A percentile compares a stretch with the other conserved stretches of the same genome.
Evolutionary conservation across 2,329 filamentous ascomycete genomes (phyloP).

Genomic region (Rhytidhysteron rufulum): DNA sequence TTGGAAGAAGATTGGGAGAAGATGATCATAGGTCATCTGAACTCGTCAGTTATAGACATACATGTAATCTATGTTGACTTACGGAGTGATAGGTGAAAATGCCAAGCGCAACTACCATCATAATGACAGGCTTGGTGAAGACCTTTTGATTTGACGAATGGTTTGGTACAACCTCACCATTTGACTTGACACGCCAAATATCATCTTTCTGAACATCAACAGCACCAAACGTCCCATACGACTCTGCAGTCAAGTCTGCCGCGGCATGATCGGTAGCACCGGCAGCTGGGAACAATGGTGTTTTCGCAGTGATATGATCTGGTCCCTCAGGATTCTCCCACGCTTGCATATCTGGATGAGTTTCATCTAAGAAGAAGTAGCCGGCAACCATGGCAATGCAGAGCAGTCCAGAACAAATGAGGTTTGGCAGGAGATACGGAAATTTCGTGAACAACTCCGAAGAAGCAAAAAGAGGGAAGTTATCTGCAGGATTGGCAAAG

Average conservation of each 20-base stretch:
- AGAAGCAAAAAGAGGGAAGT: constrained; percentile 69
- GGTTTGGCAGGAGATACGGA: constrained; percentile 85
- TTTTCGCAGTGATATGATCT: constrained; percentile 53
- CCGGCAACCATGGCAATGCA: constrained; percentile 74
- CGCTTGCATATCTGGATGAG: constrained; percentile 76
- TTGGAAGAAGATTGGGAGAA: constrained; percentile 90
- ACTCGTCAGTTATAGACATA: no score
- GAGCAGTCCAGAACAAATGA: constrained; percentile 75
- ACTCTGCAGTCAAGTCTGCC: constrained; percentile 72
- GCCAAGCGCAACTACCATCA: constrained; percentile 75
- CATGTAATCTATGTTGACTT: no score
- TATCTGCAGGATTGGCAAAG: constrained; percentile 72
- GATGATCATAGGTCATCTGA: constrained; percentile 83
- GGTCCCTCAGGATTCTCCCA: constrained; percentile 38
- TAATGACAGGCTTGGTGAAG: constrained; percentile 63
- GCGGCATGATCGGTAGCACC: constrained; percentile 69
- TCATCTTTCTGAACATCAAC: constrained; percentile 53
- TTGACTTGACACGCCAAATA: constrained; percentile 48
- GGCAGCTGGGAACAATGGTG: constrained; percentile 70
- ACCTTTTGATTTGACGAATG: constrained; percentile 39
- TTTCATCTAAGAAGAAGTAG: constrained; percentile 81
- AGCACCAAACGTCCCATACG: constrained; percentile 69
- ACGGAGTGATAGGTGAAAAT: constrained; percentile 87
- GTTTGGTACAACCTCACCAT: constrained; percentile 45
- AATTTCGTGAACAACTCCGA: constrained; percentile 70